Conservation (phyloP, 148 eudicot species). For the Rhododendron molle region DNA sequence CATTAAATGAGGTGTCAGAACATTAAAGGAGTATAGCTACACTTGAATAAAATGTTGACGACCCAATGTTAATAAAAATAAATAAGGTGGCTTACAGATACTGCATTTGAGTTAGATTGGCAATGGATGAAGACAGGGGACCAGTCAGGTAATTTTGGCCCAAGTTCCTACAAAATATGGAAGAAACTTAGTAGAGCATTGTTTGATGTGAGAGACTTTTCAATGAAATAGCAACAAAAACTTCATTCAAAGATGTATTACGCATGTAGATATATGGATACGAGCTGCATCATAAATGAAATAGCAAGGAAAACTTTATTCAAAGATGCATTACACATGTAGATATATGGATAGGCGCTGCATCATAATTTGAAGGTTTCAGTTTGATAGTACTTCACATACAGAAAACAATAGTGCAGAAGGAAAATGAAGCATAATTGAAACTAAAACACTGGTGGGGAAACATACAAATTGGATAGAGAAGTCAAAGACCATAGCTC, state of each 20-base stretch:
- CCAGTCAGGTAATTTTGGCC: constrained; percentile 71
- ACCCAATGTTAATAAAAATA: neutral
- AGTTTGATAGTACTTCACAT: neutral
- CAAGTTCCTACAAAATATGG: constrained; percentile 36
- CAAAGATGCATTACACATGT: neutral
- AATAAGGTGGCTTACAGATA: constrained; percentile 43
- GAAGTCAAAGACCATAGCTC: constrained; percentile 70
- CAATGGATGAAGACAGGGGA: constrained; percentile 57
- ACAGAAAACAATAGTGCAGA: neutral
- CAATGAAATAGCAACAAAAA: neutral
- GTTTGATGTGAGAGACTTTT: neutral
- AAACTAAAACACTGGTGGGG: neutral
- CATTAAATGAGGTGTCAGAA: constrained; percentile 23
- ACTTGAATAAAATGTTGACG: constrained; percentile 16
- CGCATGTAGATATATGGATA: neutral
- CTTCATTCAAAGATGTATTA: neutral
- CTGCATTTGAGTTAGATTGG: constrained; percentile 64
- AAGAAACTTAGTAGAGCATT: neutral
- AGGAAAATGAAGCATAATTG: neutral
- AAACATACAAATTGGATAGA: neutral
- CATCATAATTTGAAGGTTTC: neutral
- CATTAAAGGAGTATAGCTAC: neutral
- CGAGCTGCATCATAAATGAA: neutral
- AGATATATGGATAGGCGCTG: neutral
- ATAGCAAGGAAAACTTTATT: neutral